A percentile compares a stretch with the other conserved stretches of the same genome.
phyloP scores from a whole-genome alignment of 192 early-diverging fungal genomes.

The Rhizoclosmatium sp. region DNA sequence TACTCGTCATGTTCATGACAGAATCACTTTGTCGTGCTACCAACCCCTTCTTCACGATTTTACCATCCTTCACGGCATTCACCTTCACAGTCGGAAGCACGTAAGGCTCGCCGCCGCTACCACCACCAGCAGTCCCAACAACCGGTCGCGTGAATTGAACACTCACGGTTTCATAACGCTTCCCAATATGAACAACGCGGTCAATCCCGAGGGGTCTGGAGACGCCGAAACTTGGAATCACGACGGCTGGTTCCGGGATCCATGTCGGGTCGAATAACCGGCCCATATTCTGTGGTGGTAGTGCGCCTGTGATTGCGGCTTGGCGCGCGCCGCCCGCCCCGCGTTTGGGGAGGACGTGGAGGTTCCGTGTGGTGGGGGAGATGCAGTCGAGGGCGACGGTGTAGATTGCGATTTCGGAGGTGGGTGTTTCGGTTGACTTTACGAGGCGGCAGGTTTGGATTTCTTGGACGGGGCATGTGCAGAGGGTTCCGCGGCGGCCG shows the following conservation, averaged over 20 bases:
- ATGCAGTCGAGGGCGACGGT: background rate
- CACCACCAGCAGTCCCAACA: background rate
- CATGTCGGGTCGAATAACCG: background rate
- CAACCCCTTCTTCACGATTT: background rate
- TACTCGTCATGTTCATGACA: background rate
- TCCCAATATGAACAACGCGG: background rate
- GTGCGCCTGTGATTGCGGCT: background rate
- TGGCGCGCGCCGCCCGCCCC: too few relatives aligned
- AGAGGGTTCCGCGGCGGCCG: background rate
- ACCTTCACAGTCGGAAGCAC: too few relatives aligned
- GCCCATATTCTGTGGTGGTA: background rate
- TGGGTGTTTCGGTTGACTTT: background rate
- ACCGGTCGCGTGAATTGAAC: constrained; percentile 2
- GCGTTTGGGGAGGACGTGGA: background rate
- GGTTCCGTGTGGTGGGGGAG: background rate
- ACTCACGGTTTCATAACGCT: background rate
- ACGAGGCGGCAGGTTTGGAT: background rate
- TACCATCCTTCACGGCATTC: too few relatives aligned
- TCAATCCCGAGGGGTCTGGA: too few relatives aligned
- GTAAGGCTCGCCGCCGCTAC: background rate
- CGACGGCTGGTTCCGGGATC: background rate
- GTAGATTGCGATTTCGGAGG: background rate
- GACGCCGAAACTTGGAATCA: background rate
- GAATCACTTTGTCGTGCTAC: background rate
- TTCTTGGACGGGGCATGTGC: constrained; percentile 7